Evolutionary conservation across 2,329 filamentous ascomycete species (phyloP), one percentile per base, ranked within the genome.

Genomic region (Tolypocladium nubicola): DNA sequence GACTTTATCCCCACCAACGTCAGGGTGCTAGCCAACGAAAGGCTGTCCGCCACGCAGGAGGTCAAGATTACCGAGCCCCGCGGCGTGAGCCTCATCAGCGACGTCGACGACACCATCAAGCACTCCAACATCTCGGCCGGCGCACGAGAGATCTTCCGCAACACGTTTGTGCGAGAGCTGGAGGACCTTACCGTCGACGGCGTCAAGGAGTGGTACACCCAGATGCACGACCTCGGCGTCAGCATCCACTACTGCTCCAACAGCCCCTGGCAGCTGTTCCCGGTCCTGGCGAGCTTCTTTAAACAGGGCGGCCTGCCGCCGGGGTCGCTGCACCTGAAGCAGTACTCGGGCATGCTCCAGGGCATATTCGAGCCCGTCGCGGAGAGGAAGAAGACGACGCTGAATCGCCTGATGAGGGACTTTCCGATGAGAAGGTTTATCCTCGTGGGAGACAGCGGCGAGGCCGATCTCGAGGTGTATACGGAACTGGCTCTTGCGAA

Each of bases 181-280:
- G 78, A 75, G 3, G 90, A 93, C 59, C 78, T 97, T 52, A 90
- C 85, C 0, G 85, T 99, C 26, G 87, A 91, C 19, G 94, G 94
- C 2, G 92, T 97, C 23, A 83, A 79, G 58, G 90, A 95, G 61
- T 97, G 94, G 93, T 99, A 97, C 68, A 84, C 78, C 40, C 79
- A 79, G 23, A 79, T 99, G 73, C 81, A 88, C 43, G 78, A 85
- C 23, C 84, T 93, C 75, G 91, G 92, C 21, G 93, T 97, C 30
- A 84, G 86, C 64, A 81, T 99, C 55, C 95, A 99, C 69, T 99
- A 99, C 70, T 95, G 96, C 62, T 99, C 94, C n/a, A 99, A 99
- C 72, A 96, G 93, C 54, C 94, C 94, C 0, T 99, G 95, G 95
- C 95, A 99, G 70, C 80, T 99, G 8, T 99, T 90, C 65, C 94